Base-by-base conservation (phyloP, 441 rosid species). In the Arabidopsis lyrata region DNA sequence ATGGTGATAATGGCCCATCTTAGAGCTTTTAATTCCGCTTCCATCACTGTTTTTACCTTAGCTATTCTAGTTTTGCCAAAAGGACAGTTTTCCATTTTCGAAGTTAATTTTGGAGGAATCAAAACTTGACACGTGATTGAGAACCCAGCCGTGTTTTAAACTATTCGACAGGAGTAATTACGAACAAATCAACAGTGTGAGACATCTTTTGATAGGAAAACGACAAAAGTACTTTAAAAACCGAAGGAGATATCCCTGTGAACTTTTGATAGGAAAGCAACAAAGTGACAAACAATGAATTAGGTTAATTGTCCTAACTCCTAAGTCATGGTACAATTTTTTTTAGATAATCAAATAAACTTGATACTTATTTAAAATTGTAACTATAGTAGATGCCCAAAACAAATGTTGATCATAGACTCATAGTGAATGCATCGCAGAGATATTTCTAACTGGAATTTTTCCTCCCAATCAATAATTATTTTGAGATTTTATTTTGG, bases 81-180 rank as follows among this genome's bases (percentile, higher is more conserved):
- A 63, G 63, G 47, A 20, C 55, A 42, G 5, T 5, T 41, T 62
- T 6, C 29, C 5, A 49, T 60, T 47, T 14, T 14, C 35, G 42
- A 63, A 47, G 7, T 10, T 32, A 8, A 38, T n/a, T 8, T 11
- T 6, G 7, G 36, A 24, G 52, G 36, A 58, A 69, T 53, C 14
- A 32, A 32, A 63, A 53, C 32, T 10, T 42, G 70, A 72, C 70
- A 54, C 69, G 69, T 63, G 22, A 42, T 31, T 20, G 45, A 53
- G 16, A 64, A 34, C 2, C 54, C 14, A 34, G 11, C 2, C 8
- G 20, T 20, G 18, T 41, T 70, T 10, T 62, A 62, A 63, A 53
- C 29, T 35, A 39, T 29, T 61, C 53, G 75, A 71, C 61, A 41
- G 63, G 62, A 54, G 11, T 31, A 55, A 62, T 72, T 72, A 53